phyloP scores from a whole-genome alignment of 2,329 filamentous ascomycete genomes.

The Alternaria conjuncta region DNA sequence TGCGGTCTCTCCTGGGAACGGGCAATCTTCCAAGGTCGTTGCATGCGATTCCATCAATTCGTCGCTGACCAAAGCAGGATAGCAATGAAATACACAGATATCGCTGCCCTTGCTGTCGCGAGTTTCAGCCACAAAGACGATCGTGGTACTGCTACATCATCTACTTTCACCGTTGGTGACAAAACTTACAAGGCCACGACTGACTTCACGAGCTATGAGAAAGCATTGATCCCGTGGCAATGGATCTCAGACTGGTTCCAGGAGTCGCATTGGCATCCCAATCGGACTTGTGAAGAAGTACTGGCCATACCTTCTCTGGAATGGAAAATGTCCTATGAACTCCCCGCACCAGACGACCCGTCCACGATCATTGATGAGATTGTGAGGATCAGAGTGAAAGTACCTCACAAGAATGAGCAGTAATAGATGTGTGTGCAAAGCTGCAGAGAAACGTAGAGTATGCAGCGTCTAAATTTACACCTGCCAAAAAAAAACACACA shows the following conservation, averaged over 20 bases:
- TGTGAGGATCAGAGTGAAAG: background rate
- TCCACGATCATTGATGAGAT: background rate
- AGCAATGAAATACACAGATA: background rate
- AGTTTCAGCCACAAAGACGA: background rate
- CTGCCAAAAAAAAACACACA: too few species aligned
- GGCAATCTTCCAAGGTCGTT: background rate
- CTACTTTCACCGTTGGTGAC: background rate
- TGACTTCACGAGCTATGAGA: background rate
- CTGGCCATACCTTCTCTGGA: background rate
- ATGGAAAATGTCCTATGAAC: background rate
- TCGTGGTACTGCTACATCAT: background rate
- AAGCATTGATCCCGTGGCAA: background rate
- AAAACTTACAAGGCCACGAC: background rate
- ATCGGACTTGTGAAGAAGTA: background rate
- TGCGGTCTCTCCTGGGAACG: background rate
- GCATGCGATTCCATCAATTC: background rate
- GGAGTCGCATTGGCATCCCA: background rate
- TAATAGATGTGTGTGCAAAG: background rate
- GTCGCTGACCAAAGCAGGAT: background rate
- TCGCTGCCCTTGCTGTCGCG: too few species aligned
- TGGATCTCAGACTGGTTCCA: background rate
- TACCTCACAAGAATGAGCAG: background rate
- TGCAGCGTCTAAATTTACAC: too few species aligned
- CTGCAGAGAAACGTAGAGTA: too few species aligned
- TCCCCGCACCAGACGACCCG: background rate